Conservation (phyloP, 352 stramenopile genomes). For the Globisporangium uncinulatum region DNA sequence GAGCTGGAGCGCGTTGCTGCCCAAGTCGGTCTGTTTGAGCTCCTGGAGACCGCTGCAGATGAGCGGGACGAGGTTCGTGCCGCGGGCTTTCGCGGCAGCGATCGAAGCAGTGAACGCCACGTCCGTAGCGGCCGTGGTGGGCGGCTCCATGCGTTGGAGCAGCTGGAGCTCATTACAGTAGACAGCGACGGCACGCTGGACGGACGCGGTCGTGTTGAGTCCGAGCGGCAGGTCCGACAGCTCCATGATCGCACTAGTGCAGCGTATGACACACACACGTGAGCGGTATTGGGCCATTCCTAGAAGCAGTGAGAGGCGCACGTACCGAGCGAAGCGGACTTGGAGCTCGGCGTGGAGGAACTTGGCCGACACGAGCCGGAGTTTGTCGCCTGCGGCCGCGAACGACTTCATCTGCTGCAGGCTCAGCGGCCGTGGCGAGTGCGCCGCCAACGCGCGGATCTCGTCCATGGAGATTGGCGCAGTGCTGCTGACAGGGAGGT, state of each 20-base stretch:
- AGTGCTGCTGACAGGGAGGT: background rate
- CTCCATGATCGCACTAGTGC: slow-evolving; percentile 52
- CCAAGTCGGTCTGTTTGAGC: slow-evolving; percentile 55
- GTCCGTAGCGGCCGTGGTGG: slow-evolving; percentile 50
- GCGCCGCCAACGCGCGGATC: slow-evolving; percentile 47
- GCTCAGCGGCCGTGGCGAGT: slow-evolving; percentile 58
- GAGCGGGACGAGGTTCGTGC: slow-evolving; percentile 72
- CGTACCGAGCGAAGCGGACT: slow-evolving; percentile 60
- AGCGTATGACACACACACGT: background rate
- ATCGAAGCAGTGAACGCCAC: slow-evolving; percentile 57
- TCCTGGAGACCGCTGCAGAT: slow-evolving; percentile 73
- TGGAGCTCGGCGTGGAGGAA: slow-evolving; percentile 82
- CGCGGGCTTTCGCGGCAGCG: slow-evolving; percentile 40
- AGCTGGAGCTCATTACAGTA: slow-evolving; percentile 53
- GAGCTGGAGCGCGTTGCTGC: slow-evolving; percentile 51
- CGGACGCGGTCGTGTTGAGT: slow-evolving; percentile 50
- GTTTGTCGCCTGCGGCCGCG: slow-evolving; percentile 49
- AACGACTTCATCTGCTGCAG: slow-evolving; percentile 81
- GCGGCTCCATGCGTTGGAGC: slow-evolving; percentile 35
- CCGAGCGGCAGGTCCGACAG: slow-evolving; percentile 67
- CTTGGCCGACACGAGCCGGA: slow-evolving; percentile 50
- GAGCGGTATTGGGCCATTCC: background rate
- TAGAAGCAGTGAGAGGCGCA: background rate
- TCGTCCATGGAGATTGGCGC: slow-evolving; percentile 51
- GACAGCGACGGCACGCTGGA: slow-evolving; percentile 56